Evolutionary conservation across 106 monocot genomes (phyloP).

Genomic region (Amphibolis antarctica): DNA sequence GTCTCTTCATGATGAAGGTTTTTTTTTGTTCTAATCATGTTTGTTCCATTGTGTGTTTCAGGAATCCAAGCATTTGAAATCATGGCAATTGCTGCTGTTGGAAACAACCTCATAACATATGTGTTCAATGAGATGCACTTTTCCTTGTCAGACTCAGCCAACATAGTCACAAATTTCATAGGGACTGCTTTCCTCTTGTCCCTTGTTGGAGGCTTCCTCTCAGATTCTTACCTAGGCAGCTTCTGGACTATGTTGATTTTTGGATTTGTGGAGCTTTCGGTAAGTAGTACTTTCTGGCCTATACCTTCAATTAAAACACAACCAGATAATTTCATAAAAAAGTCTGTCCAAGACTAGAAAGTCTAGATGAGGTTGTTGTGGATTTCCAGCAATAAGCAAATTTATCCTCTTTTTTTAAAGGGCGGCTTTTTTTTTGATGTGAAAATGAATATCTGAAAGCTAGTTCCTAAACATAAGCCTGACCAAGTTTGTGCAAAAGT

Average conservation of each 20-base stretch:
- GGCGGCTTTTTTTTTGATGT: not conserved
- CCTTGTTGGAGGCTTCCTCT: slow-evolving; percentile 85
- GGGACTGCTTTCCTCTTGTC: slow-evolving; percentile 86
- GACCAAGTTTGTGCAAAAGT: too few species aligned
- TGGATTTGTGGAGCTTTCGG: slow-evolving; percentile 88
- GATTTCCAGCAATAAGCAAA: not conserved
- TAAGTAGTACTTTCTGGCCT: slow-evolving; percentile 30
- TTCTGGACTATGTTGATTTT: slow-evolving; percentile 95
- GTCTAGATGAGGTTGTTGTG: not conserved
- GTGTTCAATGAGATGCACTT: slow-evolving; percentile 97
- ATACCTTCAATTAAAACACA: not conserved
- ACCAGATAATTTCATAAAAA: not conserved
- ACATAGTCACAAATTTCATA: slow-evolving; percentile 90
- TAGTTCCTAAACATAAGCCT: too few species aligned
- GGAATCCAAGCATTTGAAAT: slow-evolving; percentile 92
- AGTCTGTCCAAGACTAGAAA: not conserved
- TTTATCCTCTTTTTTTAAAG: not conserved
- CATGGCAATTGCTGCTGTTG: slow-evolving; percentile 94
- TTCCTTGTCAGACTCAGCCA: slow-evolving; percentile 66
- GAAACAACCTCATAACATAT: slow-evolving; percentile 96
- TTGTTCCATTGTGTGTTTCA: slow-evolving; percentile 10
- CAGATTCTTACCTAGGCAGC: slow-evolving; percentile 89
- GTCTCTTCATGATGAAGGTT: too few species aligned
- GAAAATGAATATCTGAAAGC: not conserved
- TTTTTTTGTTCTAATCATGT: slow-evolving; percentile 1